Evolutionary conservation across 2,329 filamentous ascomycete genomes (phyloP).

Genomic region (Cercospora sp.): DNA sequence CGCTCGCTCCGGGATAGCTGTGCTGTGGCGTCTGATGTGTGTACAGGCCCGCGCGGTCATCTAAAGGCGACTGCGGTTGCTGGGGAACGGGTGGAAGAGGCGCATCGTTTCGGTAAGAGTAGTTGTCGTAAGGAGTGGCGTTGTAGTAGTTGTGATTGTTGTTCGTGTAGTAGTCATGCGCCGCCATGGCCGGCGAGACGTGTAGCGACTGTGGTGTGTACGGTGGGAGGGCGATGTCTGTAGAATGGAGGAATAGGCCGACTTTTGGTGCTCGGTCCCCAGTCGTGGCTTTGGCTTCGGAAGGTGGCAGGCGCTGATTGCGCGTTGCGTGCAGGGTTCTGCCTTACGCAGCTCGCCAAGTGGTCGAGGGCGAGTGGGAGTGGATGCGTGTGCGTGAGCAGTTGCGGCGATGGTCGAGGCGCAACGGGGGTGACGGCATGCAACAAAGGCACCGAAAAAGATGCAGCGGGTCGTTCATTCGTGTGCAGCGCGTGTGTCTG

Average conservation of each 20-base stretch:
- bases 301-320: slow-evolving; percentile 7
- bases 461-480: neutral
- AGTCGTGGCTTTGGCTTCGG: neutral
- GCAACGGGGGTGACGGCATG: neutral
- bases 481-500: neutral
- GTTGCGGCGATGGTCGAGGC: neutral
- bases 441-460: neutral
- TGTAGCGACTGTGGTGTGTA: slow-evolving; percentile 11
- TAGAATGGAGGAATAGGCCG: neutral
- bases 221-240: neutral
- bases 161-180: slow-evolving; percentile 54
- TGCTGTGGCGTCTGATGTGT: slow-evolving; percentile 29
- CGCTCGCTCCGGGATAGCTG: slow-evolving; percentile 60
- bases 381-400: neutral
- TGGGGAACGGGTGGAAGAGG: slow-evolving; percentile 37
- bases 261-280: neutral
- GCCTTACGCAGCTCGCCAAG: neutral
- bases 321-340: slow-evolving; percentile 1
- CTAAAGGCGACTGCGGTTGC: slow-evolving; percentile 33
- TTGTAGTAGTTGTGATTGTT: slow-evolving; percentile 41
- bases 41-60: slow-evolving; percentile 38
- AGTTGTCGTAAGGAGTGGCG: slow-evolving; percentile 42
- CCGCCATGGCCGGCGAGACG: slow-evolving; percentile 23
- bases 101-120: slow-evolving; percentile 48
- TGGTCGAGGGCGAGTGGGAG: rapidly evolving